These are phyloP conservation scores for Colletotrichum orchidophilum DNA, from an alignment of 2,329 filamentous ascomycete genomes.

Conservation along the genomic window DNA sequence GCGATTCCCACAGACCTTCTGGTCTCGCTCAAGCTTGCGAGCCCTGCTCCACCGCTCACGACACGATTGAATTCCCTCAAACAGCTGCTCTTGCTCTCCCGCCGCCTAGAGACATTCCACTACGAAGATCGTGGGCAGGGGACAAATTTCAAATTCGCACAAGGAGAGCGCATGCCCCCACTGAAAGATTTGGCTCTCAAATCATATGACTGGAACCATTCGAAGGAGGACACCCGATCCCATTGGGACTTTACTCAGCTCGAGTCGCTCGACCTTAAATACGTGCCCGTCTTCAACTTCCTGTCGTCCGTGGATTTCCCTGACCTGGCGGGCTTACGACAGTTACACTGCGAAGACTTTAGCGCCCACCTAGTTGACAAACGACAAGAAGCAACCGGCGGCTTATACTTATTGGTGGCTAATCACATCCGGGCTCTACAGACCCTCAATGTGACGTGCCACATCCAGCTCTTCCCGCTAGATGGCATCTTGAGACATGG, in stretches of 20 bases:
- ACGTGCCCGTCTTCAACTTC: slow-evolving; percentile 56
- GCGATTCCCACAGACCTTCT: slow-evolving; percentile 50
- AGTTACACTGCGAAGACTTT: slow-evolving; percentile 55
- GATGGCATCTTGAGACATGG: slow-evolving; percentile 51
- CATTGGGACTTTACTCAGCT: slow-evolving; percentile 60
- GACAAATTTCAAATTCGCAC: slow-evolving; percentile 52
- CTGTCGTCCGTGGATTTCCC: slow-evolving; percentile 50
- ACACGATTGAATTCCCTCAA: slow-evolving; percentile 53
- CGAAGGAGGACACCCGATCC: slow-evolving; percentile 43
- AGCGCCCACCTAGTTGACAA: slow-evolving; percentile 50
- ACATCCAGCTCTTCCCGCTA: slow-evolving; percentile 50
- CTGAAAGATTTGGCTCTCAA: slow-evolving; percentile 52
- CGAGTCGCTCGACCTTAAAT: slow-evolving; percentile 50
- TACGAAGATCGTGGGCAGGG: slow-evolving; percentile 57
- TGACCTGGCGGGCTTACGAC: slow-evolving; percentile 48
- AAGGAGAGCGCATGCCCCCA: slow-evolving; percentile 53
- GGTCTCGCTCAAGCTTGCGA: slow-evolving; percentile 51
- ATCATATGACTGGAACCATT: slow-evolving; percentile 61
- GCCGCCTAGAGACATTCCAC: slow-evolving; percentile 48
- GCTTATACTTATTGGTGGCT: slow-evolving; percentile 50
- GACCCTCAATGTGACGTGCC: slow-evolving; percentile 52
- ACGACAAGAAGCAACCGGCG: slow-evolving; percentile 49
- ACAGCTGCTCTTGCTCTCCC: slow-evolving; percentile 49
- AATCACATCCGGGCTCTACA: slow-evolving; percentile 48
- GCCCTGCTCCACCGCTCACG: slow-evolving; percentile 51